Evolutionary conservation across 2,329 filamentous ascomycete genomes (phyloP), one percentile per base, ranked within the genome.

Genomic region (Didymellaceae sp.): DNA sequence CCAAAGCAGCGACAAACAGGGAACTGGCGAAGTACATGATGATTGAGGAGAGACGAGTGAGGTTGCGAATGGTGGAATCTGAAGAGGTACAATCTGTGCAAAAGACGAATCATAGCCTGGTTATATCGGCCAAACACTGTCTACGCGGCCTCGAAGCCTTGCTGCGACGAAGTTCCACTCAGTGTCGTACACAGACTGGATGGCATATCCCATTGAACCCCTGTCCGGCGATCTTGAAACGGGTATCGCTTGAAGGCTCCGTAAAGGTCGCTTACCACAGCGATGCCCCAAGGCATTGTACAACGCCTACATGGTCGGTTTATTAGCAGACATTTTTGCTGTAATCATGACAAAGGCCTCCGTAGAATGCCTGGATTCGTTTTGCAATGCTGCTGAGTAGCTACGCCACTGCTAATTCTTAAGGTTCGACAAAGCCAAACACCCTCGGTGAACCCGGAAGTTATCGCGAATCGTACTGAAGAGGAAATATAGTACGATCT

Each of bases 191-290:
- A 47, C 50, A 28, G 38, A 34, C 35, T 54, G 55, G 42, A 54
- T 53, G 52, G 55, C 59, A 46, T 46, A 42, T 52, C 9, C 21
- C 38, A 31, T 43, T 33, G 22, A 26, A 17, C 20, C 32, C 28
- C 26, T 57, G 33, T 37, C 54, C 32, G 58, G 46, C 51, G 54
- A 26, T 45, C 46, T 48, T 70, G 68, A 71, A 71, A 72, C 69
- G 34, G 44, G 52, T 38, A 50, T 34, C 63, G 69, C 57, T 35
- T 52, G 68, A 70, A 60, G 45, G 32, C 38, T 38, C 37, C 38
- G 31, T 38, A 16, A 7, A 28, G 6, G 22, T 48, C 47, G 63
- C 66, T 68, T 62, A 64, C 65, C 48, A 48, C 32, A 39, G 35
- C 38, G 39, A 43, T 46, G 16, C n/a, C 38, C 44, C 35, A 11